A percentile compares a stretch with the other conserved stretches of the same genome.
Evolutionary conservation across 176 grass and related monocot species (phyloP).

Genomic region (Leersia perrieri): DNA sequence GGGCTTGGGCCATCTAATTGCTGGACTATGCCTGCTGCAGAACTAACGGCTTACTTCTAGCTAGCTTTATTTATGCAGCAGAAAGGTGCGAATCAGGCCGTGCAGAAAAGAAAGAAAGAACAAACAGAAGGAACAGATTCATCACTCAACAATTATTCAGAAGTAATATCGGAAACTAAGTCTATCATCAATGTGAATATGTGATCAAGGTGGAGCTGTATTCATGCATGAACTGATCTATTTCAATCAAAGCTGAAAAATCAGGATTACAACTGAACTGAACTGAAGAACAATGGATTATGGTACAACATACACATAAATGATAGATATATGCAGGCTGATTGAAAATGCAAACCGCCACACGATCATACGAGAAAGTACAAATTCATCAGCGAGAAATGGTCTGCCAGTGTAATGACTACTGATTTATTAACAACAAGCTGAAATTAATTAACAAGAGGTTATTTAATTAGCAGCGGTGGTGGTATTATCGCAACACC

Average conservation of each 20-base stretch:
- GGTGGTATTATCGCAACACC: background rate
- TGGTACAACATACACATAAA: background rate
- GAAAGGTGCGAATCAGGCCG: background rate
- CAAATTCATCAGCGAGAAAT: background rate
- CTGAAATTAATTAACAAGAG: too few relatives aligned
- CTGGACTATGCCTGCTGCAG: background rate
- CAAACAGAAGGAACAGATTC: background rate
- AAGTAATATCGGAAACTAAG: background rate
- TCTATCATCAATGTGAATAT: background rate
- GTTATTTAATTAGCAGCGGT: background rate
- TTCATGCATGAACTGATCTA: background rate
- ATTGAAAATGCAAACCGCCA: background rate
- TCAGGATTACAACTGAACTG: background rate
- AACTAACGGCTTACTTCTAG: too few relatives aligned
- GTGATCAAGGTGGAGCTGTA: background rate
- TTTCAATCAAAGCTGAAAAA: background rate
- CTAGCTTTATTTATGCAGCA: background rate
- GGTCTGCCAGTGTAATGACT: too few relatives aligned
- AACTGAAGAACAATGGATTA: background rate
- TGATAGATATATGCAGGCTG: background rate
- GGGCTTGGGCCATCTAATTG: background rate
- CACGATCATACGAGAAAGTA: background rate
- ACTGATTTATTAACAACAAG: background rate
- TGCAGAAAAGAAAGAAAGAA: background rate
- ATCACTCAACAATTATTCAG: background rate